A percentile compares a stretch with the other conserved stretches of the same genome.
These are phyloP conservation scores for Thalassiosira profunda DNA, from an alignment of 108 stramenopile genomes.

Conservation along the genomic window DNA sequence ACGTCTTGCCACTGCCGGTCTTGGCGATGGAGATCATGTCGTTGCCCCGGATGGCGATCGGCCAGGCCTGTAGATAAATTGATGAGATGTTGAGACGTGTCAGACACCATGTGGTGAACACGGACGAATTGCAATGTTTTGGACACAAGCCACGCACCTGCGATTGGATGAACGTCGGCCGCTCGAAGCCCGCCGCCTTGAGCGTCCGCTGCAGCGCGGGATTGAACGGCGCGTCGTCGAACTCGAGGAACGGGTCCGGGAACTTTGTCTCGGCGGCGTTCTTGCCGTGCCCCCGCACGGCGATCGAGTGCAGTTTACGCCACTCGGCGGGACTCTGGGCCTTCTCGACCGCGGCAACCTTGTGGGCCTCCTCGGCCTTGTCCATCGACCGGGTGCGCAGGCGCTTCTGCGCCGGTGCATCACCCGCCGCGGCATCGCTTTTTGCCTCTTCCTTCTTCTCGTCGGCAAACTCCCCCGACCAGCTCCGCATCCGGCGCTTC, in stretches of 20 bases:
- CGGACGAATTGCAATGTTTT: not conserved
- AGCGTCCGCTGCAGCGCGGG: conserved; percentile 66
- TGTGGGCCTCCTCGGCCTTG: conserved; percentile 65
- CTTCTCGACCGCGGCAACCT: conserved; percentile 44
- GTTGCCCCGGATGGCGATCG: conserved; percentile 85
- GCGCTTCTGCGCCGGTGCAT: conserved; percentile 35
- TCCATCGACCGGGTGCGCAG: conserved; percentile 90
- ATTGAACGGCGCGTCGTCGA: conserved; percentile 82
- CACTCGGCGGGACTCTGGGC: conserved; percentile 75
- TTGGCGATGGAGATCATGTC: conserved; percentile 99
- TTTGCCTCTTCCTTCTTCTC: conserved; percentile 25
- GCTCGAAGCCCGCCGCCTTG: conserved; percentile 78
- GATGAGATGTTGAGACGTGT: conserved; percentile 2
- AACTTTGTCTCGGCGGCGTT: conserved; percentile 25
- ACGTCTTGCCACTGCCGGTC: conserved; percentile 97
- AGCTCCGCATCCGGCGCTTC: conserved; percentile 82
- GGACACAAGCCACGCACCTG: conserved; percentile 53
- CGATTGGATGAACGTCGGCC: conserved; percentile 88
- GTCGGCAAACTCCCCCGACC: conserved; percentile 65
- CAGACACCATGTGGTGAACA: not conserved
- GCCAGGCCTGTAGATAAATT: conserved; percentile 67
- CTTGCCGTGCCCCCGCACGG: conserved; percentile 68
- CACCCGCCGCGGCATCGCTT: conserved; percentile 6
- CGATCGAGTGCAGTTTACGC: conserved; percentile 78
- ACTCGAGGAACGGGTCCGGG: conserved; percentile 76